These are phyloP conservation scores for Farysia itapuensis DNA, from an alignment of 1,284 basidiomycete genomes.

Conservation along the genomic window DNA sequence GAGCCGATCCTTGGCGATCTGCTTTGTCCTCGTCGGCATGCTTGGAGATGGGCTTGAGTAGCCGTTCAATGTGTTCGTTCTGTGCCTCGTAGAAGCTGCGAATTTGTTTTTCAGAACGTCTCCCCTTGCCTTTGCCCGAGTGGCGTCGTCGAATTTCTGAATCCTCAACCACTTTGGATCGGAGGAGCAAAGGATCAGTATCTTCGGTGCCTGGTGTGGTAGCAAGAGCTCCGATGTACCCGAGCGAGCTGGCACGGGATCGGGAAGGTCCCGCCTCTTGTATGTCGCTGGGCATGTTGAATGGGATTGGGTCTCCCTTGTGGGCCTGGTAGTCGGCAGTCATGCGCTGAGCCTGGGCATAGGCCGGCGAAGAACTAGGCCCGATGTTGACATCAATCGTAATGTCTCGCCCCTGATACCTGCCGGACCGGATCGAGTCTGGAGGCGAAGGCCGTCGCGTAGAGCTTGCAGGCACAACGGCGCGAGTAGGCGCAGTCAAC, in stretches of 20 bases:
- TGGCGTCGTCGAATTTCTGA: slow-evolving; percentile 58
- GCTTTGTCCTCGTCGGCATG: slow-evolving; percentile 74
- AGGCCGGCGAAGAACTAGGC: slow-evolving; percentile 32
- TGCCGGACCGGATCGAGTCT: slow-evolving; percentile 6
- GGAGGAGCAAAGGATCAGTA: slow-evolving; percentile 62
- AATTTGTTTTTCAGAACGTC: slow-evolving; percentile 62
- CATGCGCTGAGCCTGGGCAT: slow-evolving; percentile 34
- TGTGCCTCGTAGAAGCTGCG: slow-evolving; percentile 77
- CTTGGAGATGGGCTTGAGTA: slow-evolving; percentile 85
- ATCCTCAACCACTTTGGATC: slow-evolving; percentile 60
- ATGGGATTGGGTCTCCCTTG: slow-evolving; percentile 1
- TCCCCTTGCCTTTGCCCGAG: slow-evolving; percentile 57
- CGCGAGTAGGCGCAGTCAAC: slow-evolving; percentile 29
- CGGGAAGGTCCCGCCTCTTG: slow-evolving; percentile 7
- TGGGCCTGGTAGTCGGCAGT: slow-evolving; percentile 33
- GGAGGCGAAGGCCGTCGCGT: slow-evolving; percentile 3
- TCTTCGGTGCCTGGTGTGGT: slow-evolving; percentile 23
- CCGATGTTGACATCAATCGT: slow-evolving; percentile 38
- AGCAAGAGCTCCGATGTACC: slow-evolving; percentile 12
- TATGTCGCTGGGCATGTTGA: not conserved
- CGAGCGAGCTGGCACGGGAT: slow-evolving; percentile 25
- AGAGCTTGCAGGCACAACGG: slow-evolving; percentile 6
- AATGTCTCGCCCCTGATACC: slow-evolving; percentile 24
- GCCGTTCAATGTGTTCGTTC: slow-evolving; percentile 79
- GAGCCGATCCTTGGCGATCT: slow-evolving; percentile 68